phyloP scores from a whole-genome alignment of 192 early-diverging fungal genomes.

The Umbelopsis ramanniana region DNA sequence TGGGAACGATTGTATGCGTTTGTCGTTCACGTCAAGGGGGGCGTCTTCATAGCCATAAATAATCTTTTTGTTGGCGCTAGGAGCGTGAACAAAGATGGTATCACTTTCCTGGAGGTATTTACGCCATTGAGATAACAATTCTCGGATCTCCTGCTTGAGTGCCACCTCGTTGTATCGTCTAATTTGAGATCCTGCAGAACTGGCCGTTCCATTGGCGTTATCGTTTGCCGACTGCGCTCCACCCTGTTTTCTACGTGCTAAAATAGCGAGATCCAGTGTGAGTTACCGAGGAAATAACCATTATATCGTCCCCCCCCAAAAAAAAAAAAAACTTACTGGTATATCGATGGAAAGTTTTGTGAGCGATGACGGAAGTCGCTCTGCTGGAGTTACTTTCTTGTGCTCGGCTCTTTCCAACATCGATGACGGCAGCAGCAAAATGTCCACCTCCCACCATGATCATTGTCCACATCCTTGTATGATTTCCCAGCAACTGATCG shows the following conservation, averaged over 20 bases:
- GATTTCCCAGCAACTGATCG: slow-evolving; percentile 2
- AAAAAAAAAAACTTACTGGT: slow-evolving; percentile 64
- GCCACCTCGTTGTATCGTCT: slow-evolving; percentile 89
- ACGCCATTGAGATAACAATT: slow-evolving; percentile 75
- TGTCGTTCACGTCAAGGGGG: slow-evolving; percentile 44
- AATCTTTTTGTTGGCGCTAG: slow-evolving; percentile 57
- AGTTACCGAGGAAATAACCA: too few relatives aligned
- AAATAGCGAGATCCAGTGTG: background rate
- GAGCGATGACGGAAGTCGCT: slow-evolving; percentile 52
- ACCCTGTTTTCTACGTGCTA: slow-evolving; percentile 91
- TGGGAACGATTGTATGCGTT: slow-evolving; percentile 68
- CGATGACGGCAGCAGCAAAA: slow-evolving; percentile 90
- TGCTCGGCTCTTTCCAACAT: slow-evolving; percentile 57
- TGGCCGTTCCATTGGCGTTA: slow-evolving; percentile 76
- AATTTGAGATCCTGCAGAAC: slow-evolving; percentile 89
- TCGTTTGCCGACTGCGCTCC: slow-evolving; percentile 88
- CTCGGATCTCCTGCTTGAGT: slow-evolving; percentile 77
- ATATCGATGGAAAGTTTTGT: slow-evolving; percentile 97
- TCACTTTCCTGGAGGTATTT: slow-evolving; percentile 60
- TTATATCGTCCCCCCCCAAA: too few relatives aligned
- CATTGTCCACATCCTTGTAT: slow-evolving; percentile 69
- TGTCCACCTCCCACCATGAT: slow-evolving; percentile 85
- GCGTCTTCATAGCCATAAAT: slow-evolving; percentile 58
- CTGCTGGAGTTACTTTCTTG: slow-evolving; percentile 42
- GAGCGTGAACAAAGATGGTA: slow-evolving; percentile 80